These are phyloP conservation scores for Cercospora nicotianae DNA, from an alignment of 2,329 filamentous ascomycete genomes.

Conservation along the genomic window DNA sequence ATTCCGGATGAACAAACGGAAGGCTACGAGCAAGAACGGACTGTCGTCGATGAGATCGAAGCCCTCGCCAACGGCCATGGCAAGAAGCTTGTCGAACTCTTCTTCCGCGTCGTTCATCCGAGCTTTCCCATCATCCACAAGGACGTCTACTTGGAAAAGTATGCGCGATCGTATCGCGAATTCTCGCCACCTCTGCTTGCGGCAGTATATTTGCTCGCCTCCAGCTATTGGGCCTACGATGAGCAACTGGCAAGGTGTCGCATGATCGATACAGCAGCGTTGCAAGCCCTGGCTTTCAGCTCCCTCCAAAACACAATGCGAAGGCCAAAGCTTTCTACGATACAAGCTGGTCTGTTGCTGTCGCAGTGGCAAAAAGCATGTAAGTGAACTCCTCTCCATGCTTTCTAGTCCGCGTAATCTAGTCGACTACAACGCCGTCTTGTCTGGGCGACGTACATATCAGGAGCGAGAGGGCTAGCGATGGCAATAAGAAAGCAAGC, in stretches of 20 bases:
- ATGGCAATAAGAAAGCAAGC: background rate
- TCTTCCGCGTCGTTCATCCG: constrained; percentile 65
- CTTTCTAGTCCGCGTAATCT: background rate
- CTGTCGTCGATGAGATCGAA: constrained; percentile 70
- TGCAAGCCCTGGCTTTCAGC: constrained; percentile 41
- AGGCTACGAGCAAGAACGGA: constrained; percentile 28
- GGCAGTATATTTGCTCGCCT: constrained; percentile 62
- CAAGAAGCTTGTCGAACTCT: constrained; percentile 68
- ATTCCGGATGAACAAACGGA: constrained; percentile 51
- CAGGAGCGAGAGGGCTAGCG: background rate
- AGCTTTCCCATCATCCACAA: constrained; percentile 62
- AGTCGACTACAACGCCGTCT: background rate
- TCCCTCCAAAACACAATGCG: constrained; percentile 42
- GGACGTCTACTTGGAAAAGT: constrained; percentile 62
- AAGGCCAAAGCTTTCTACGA: constrained; percentile 44
- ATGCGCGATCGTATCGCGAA: constrained; percentile 57
- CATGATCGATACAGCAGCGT: constrained; percentile 43
- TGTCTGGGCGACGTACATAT: background rate
- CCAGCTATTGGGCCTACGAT: constrained; percentile 63
- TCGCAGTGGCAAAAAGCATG: constrained; percentile 39
- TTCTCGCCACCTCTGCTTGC: constrained; percentile 61
- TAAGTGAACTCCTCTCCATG: background rate
- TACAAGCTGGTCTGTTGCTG: constrained; percentile 43
- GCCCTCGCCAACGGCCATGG: constrained; percentile 69
- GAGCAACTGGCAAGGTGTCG: constrained; percentile 50